A percentile compares a stretch with the other conserved stretches of the same genome.
Conservation (phyloP, 2,329 filamentous ascomycete species). For the Cordyceps cateniannulata region DNA sequence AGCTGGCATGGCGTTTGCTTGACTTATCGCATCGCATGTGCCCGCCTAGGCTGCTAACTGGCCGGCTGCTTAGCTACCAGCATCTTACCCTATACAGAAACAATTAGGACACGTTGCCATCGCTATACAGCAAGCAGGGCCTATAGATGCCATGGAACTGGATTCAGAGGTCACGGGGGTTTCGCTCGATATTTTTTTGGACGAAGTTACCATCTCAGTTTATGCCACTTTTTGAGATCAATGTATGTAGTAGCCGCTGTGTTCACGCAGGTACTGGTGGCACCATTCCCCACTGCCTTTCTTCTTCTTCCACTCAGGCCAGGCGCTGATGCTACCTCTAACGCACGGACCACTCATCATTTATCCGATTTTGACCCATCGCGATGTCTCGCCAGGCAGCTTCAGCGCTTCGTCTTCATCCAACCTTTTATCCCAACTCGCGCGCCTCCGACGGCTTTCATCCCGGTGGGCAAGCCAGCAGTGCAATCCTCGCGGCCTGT, state of each 20-base stretch:
- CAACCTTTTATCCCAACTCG: constrained; percentile 7
- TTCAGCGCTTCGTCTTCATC: constrained; percentile 3
- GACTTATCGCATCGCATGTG: background rate
- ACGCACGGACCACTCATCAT: constrained; percentile 15
- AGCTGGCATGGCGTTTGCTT: background rate
- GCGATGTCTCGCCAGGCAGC: background rate
- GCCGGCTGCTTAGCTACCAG: background rate
- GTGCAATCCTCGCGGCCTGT: constrained; percentile 16
- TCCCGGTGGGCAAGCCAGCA: constrained; percentile 14
- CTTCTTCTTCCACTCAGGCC: no score
- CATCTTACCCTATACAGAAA: background rate
- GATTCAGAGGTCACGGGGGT: no score
- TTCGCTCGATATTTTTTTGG: no score
- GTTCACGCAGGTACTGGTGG: no score
- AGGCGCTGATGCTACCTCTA: background rate
- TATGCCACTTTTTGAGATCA: no score
- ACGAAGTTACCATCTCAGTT: no score
- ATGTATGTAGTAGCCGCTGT: no score
- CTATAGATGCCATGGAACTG: no score
- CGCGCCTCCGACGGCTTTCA: constrained; percentile 11
- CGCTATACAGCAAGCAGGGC: no score
- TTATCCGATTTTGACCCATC: constrained; percentile 6
- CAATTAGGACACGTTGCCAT: no score
- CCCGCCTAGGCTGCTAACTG: background rate
- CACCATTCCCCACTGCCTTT: no score